Percentiles rank a stretch among this genome's conserved stretches.
phyloP scores from a whole-genome alignment of 345 rosid species.

The Hypericum perforatum region DNA sequence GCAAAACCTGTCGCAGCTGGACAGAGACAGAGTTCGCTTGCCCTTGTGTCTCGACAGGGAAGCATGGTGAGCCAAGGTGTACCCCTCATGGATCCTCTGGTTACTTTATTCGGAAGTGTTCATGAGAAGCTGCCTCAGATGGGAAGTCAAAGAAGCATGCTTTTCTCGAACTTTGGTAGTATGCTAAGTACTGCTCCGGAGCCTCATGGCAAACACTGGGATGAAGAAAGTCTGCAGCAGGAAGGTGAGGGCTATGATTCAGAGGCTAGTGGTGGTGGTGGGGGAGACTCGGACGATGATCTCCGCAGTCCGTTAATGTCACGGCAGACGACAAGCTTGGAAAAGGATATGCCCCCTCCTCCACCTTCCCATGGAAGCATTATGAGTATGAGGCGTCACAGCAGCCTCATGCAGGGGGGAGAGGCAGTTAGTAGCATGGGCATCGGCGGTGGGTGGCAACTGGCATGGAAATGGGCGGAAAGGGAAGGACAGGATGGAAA shows the following conservation, averaged over 20 bases:
- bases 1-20: conserved; percentile 70
- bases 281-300: conserved; percentile 71
- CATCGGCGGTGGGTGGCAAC: conserved; percentile 97
- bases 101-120: conserved; percentile 74
- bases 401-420: conserved; percentile 64
- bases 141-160: conserved; percentile 66
- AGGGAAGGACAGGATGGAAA: conserved; percentile 61
- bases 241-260: conserved; percentile 55
- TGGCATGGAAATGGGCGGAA: conserved; percentile 81
- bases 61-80: conserved; percentile 57
- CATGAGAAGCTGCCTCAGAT: conserved; percentile 84
- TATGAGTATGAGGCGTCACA: conserved; percentile 52
- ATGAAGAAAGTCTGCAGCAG: conserved; percentile 66
- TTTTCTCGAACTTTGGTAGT: conserved; percentile 81
- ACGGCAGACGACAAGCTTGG: conserved; percentile 74
- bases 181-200: conserved; percentile 62
- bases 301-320: conserved; percentile 82
- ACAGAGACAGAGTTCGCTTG: conserved; percentile 61
- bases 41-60: conserved; percentile 69
- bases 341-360: conserved; percentile 58
- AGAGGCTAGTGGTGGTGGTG: conserved; percentile 34
- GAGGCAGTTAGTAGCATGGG: conserved; percentile 60
- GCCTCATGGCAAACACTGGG: conserved; percentile 62
- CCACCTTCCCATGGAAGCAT: conserved; percentile 53
- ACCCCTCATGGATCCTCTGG: conserved; percentile 84